Base-by-base conservation (phyloP, 345 rosid species). In the Hibiscus tridactylites region DNA sequence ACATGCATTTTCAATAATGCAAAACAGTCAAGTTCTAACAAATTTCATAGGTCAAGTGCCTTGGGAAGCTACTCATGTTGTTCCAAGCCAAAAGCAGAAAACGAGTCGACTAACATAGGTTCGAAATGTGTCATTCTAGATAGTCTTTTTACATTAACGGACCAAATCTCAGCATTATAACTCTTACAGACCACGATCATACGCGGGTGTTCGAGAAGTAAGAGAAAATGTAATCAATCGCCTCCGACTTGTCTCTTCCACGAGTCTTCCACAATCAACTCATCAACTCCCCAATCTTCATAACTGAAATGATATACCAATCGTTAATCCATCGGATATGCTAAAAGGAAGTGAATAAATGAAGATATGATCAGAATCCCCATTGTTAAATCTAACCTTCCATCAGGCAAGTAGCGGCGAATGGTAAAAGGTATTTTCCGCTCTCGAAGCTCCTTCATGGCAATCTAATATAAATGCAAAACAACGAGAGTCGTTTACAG, bases 181-280 rank as follows among this genome's bases (percentile, higher is more conserved):
- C 46, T 42, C n/a, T 11, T 64, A 3, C 49, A 64, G 17, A 65
- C 17, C 53, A 65, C 69, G 42, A 62, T 35, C 28, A 9, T 9
- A 62, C 33, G 13, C 54, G 21, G 0, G 6, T 12, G 6, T 12
- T 24, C 54, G 1, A 65, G 17, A 42, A 46, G 19, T 65, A n/a
- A 6, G 39, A 37, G 28, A 42, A 21, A 9, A 42, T 89, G 15
- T 19, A 50, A 73, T 85, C 82, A 90, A 77, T 87, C 91, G 13
- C 98, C 96, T 35, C 98, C 96, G 1, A 91, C 96, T 77, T 94
- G 98, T 76, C 96, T 85, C 84, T 91, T 91, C 97, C 97, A 93
- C 0, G 96, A 91, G 81, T 93, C 97, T 77, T 93, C 97, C 53
- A 90, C 97, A 17, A 93, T 90, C 83, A 93, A 65, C 64, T 93